Evolutionary conservation across 768 basidiomycete species (phyloP).

Genomic region (Mycena capillaripes): DNA sequence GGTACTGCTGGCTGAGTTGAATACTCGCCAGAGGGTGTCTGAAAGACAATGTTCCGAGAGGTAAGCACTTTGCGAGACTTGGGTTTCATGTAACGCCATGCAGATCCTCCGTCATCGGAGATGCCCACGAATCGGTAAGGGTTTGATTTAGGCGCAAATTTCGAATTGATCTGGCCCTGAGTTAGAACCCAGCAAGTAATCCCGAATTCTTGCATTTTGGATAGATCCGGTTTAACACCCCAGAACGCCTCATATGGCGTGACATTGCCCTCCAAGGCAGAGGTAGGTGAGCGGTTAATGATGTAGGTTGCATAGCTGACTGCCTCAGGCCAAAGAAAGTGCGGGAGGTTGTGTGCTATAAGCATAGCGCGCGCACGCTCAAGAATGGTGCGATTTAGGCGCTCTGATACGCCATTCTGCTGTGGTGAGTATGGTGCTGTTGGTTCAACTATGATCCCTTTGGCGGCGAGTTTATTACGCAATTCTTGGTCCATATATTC

Average conservation of each 20-base stretch:
- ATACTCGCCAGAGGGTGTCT: not conserved
- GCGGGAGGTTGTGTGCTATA: slow-evolving; percentile 35
- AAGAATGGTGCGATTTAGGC: slow-evolving; percentile 40
- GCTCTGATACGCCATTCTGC: slow-evolving; percentile 36
- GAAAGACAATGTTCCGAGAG: not conserved
- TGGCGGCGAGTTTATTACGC: not conserved
- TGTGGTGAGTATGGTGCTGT: not conserved
- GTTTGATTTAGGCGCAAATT: not conserved
- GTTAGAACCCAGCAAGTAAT: not conserved
- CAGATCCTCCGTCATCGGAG: not conserved
- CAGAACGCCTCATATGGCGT: slow-evolving; percentile 23
- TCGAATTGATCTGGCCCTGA: not conserved
- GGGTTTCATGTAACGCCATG: not conserved
- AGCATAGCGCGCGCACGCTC: slow-evolving; percentile 42
- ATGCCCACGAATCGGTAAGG: not conserved
- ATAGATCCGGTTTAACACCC: not conserved
- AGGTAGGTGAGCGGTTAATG: slow-evolving; percentile 30
- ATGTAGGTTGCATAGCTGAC: slow-evolving; percentile 41
- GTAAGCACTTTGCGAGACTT: not conserved
- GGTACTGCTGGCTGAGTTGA: not conserved
- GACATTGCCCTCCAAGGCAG: not conserved
- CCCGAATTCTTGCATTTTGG: not conserved
- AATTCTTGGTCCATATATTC: not conserved
- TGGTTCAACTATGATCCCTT: not conserved
- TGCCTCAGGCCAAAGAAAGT: slow-evolving; percentile 44